phyloP scores from a whole-genome alignment of 176 grass and related monocot genomes.

The Aechmea fasciata region DNA sequence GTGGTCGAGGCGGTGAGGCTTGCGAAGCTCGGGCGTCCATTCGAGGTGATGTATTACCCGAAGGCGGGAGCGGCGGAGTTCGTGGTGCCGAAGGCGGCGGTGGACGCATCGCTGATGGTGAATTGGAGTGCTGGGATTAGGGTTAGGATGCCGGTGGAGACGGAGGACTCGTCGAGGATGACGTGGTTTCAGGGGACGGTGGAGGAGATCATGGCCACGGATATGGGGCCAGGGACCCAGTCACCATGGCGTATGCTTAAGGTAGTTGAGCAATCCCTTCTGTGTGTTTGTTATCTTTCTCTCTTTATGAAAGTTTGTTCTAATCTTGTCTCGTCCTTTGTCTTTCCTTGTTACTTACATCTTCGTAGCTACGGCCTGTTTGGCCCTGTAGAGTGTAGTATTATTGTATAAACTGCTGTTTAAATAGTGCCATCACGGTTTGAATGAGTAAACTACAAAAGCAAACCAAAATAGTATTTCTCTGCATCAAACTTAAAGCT shows the following conservation, averaged over 20 bases:
- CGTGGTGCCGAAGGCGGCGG: conserved; percentile 43
- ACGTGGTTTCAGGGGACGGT: conserved; percentile 34
- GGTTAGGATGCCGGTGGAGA: conserved; percentile 41
- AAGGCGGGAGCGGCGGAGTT: conserved; percentile 38
- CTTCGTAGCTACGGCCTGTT: too few species aligned
- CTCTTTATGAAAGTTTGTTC: background rate
- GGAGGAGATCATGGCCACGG: conserved; percentile 6
- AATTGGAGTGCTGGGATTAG: conserved; percentile 21
- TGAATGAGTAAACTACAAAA: too few species aligned
- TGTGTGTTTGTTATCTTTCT: background rate
- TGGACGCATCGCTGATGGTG: conserved; percentile 19
- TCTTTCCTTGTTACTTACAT: too few species aligned
- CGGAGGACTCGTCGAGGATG: conserved; percentile 27
- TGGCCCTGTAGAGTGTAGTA: too few species aligned
- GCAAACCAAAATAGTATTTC: too few species aligned
- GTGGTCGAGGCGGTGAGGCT: conserved; percentile 33
- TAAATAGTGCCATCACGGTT: too few species aligned
- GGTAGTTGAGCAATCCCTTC: conserved; percentile 16
- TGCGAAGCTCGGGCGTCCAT: conserved; percentile 23
- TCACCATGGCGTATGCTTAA: conserved; percentile 52
- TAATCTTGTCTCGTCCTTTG: too few species aligned
- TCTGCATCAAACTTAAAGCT: too few species aligned
- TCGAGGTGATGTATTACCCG: conserved; percentile 56
- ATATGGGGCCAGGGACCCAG: background rate
- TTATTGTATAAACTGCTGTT: too few species aligned